Conservation (phyloP, 148 eudicot species). For the Cornus florida region DNA sequence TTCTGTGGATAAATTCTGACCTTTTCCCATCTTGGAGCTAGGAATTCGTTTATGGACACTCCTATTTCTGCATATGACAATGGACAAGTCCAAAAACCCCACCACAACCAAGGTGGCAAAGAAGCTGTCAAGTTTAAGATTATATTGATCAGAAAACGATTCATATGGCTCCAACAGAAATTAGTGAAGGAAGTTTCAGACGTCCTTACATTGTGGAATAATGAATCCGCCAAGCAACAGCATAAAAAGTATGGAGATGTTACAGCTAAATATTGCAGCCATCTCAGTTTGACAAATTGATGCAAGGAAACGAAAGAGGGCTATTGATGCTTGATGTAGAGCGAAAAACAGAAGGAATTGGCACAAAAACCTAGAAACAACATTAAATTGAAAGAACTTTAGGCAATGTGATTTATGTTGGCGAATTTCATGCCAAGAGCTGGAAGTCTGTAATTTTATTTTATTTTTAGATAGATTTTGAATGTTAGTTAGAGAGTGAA, state of each 20-base stretch:
- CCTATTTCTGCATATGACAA: conserved; percentile 62
- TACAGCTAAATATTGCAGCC: conserved; percentile 29
- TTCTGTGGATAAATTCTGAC: conserved; percentile 3
- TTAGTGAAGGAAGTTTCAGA: background rate
- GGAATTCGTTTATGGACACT: conserved; percentile 56
- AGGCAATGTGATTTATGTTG: background rate
- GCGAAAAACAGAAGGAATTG: conserved; percentile 37
- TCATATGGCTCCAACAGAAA: background rate
- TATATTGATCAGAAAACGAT: too few species aligned
- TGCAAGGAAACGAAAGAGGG: conserved; percentile 46
- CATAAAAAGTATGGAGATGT: conserved; percentile 26
- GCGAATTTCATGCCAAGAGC: background rate
- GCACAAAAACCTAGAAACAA: conserved; percentile 29
- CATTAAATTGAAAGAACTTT: background rate
- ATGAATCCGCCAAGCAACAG: conserved; percentile 48
- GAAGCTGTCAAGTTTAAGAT: conserved; percentile 25
- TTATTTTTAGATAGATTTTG: too few species aligned
- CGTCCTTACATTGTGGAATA: conserved; percentile 33
- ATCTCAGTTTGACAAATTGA: conserved; percentile 35
- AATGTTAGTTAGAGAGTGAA: too few species aligned
- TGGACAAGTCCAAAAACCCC: conserved; percentile 71
- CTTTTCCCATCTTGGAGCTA: conserved; percentile 55
- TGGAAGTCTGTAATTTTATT: too few species aligned
- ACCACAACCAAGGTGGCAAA: conserved; percentile 55
- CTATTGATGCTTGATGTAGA: conserved; percentile 29